Base-by-base conservation (phyloP, 1,284 basidiomycete genomes). In the Abortiporus biennis region DNA sequence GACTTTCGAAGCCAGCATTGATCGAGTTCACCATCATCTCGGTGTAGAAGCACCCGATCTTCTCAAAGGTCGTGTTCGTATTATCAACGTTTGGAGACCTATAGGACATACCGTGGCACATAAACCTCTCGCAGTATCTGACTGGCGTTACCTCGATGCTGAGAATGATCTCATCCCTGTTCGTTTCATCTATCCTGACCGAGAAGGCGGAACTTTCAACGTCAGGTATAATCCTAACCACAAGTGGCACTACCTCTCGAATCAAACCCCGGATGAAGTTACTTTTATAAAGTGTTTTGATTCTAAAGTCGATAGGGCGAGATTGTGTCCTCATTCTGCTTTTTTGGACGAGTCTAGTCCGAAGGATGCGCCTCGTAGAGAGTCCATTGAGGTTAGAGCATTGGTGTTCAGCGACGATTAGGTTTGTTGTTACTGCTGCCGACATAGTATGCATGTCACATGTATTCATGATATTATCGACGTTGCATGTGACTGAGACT, bases 11-110 rank as follows among this genome's bases (percentile, higher is more conserved):
- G 68, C 77, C 2, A 62, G 72, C 11, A 58, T 70, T 16, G 63
- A 61, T 2, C 73, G 78, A 17, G 77, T 81, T 2, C 68, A 71
- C 46, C 65, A 70, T 11, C 76, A 80, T 13, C 68, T 69, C 13
- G 61, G 57, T 3, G 72, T 72, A 1, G 53, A 56, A 21, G 76
- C 61, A 1, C 63, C 67, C 5, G 62, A 58, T 17, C 65, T 74
- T 13, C 63, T 77, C 16, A 54, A 69, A 44, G 60, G 63, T 13
- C 76, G 82, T 30, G 77, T 69, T 21, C 71, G 69, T 39, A n/a
- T n/a, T n/a, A n/a, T n/a, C n/a, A n/a, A n/a, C n/a, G n/a, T n/a
- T n/a, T n/a, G n/a, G n/a, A n/a, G n/a, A n/a, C 74, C 74, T 1
- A 68, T 78, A 42, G 59, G 51, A 6, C 60, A 71, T 40, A 49